Evolutionary conservation across 768 basidiomycete genomes (phyloP).

Genomic region (Leucosporidium yakuticum): DNA sequence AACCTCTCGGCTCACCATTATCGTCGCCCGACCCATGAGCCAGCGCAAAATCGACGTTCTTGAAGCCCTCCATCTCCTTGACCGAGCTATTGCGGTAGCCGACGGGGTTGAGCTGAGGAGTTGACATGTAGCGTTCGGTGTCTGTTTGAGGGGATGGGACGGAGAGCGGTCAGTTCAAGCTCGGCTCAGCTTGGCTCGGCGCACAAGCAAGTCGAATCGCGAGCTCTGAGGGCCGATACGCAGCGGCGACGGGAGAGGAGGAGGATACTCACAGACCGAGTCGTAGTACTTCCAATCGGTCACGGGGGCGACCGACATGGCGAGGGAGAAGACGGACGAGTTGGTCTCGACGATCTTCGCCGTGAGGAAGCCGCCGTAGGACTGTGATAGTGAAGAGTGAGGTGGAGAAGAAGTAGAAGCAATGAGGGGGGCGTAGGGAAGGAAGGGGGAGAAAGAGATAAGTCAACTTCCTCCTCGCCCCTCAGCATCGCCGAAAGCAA

Average conservation of each 20-base stretch:
- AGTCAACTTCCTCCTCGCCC: not conserved
- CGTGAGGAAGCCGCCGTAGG: constrained; percentile 94
- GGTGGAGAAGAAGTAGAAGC: not conserved
- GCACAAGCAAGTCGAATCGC: too few species aligned
- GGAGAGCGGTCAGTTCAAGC: not conserved
- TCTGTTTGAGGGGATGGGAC: constrained; percentile 40
- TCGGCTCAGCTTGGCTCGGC: too few species aligned
- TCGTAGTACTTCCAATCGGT: constrained; percentile 53
- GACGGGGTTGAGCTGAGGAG: constrained; percentile 65
- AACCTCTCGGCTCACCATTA: constrained; percentile 49
- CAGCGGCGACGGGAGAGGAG: too few species aligned
- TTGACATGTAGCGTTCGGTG: constrained; percentile 94
- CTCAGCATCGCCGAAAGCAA: not conserved
- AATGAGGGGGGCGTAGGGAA: not conserved
- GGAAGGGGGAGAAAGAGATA: not conserved
- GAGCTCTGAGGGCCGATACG: too few species aligned
- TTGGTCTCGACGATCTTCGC: constrained; percentile 85
- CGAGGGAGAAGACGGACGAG: constrained; percentile 80
- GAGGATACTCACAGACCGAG: constrained; percentile 55
- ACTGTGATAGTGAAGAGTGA: constrained; percentile 49
- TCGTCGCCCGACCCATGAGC: constrained; percentile 94
- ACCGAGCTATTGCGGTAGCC: constrained; percentile 91
- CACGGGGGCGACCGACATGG: constrained; percentile 89
- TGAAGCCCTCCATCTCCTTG: constrained; percentile 79
- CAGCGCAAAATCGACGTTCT: constrained; percentile 69